Base-by-base conservation (phyloP, 352 stramenopile genomes). In the Chrysophaeum taylorii region DNA sequence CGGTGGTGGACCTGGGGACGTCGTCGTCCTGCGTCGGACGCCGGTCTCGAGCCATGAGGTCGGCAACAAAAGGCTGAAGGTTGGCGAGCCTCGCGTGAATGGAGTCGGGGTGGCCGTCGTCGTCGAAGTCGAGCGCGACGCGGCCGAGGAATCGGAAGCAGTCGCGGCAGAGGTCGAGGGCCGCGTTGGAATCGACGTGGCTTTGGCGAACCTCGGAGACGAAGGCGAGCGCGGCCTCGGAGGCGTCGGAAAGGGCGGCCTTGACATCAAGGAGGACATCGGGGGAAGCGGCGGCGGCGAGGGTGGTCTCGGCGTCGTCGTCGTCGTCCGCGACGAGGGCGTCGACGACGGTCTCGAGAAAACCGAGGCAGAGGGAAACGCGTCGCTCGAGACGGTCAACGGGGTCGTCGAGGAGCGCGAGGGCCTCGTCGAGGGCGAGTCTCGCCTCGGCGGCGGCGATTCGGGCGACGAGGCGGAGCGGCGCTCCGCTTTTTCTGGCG, bases 201-300 rank as follows among this genome's bases (percentile, higher is more conserved):
- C n/a, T 2, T 14, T 63, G 14, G 4, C 52, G 52, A 5, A 31
- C 52, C 52, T 63, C 52, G 52, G 7, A 25, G 52, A 9, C 25
- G 29, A 63, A 63, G 29, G 27, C 52, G 7, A 63, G 52, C 25
- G 52, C 52, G 9, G 52, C 52, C 27, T 63, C 52, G 52, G 52
- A 25, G 27, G 52, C 52, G 52, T 63, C 52, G 52, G 5, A 12
- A 31, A 63, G 5, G 9, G 52, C 52, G 52, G 25, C n/a, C 27
- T 31, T 25, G 7, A 36, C 5, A 31, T 39, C 52, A 15, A 63
- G 52, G 52, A 63, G 4, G 9, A 31, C 52, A 12, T 63, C 52
- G 9, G 52, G 52, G 9, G n/a, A 25, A 2, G 2, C 5, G 12
- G 7, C 2, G 27, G 52, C 27, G 9, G 52, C 52, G 52, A 41